Evolutionary conservation across 768 basidiomycete species (phyloP).

Genomic region (Suillus lakei): DNA sequence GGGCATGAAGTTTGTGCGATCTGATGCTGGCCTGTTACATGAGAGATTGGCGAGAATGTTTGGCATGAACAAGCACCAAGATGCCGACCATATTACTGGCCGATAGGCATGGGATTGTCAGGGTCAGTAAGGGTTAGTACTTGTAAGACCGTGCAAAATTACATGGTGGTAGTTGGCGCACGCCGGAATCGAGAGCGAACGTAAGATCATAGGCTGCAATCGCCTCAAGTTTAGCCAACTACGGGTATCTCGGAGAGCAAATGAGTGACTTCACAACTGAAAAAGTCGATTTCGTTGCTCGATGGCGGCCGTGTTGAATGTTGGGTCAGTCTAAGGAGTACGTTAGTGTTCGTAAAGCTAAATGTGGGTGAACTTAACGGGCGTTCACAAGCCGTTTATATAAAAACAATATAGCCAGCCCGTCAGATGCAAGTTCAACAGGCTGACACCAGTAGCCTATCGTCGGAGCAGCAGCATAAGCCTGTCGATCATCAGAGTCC

Average conservation of each 20-base stretch:
- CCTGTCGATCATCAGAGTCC: constrained; percentile 6
- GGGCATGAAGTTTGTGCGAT: not conserved
- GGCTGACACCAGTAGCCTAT: not conserved
- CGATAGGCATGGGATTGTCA: not conserved
- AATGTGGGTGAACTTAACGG: not conserved
- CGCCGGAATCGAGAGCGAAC: not conserved
- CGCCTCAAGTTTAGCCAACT: not conserved
- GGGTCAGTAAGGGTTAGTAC: not conserved
- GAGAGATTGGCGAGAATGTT: no score
- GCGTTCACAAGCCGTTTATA: constrained; percentile 1
- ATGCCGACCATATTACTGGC: no score
- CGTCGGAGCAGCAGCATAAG: not conserved
- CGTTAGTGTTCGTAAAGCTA: not conserved
- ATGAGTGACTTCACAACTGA: not conserved
- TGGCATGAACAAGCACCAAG: no score
- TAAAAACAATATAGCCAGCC: not conserved
- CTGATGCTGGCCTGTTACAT: not conserved
- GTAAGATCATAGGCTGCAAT: not conserved
- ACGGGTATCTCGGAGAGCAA: not conserved
- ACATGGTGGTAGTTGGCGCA: not conserved
- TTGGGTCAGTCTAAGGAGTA: not conserved
- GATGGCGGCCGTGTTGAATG: not conserved
- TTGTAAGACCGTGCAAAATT: not conserved
- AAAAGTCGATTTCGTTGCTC: not conserved
- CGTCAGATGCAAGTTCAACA: not conserved